Conservation (phyloP, 2,329 filamentous ascomycete species). For the Exutisphaerella laricina region DNA sequence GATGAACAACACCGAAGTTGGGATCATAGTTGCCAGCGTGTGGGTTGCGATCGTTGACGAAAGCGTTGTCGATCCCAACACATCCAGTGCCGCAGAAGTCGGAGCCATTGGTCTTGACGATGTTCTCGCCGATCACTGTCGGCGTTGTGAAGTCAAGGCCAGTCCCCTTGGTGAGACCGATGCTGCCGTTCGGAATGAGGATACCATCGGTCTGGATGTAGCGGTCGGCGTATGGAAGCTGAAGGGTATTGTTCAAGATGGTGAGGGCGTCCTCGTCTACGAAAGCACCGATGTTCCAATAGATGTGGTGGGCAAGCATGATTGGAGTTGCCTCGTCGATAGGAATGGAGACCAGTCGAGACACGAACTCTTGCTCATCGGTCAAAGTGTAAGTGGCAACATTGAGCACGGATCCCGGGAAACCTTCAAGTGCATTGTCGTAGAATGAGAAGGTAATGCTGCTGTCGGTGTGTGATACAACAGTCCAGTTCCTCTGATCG, state of each 20-base stretch:
- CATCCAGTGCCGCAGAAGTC: slow-evolving; percentile 66
- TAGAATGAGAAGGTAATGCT: slow-evolving; percentile 71
- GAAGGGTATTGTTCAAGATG: slow-evolving; percentile 65
- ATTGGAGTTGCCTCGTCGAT: slow-evolving; percentile 74
- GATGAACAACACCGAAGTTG: slow-evolving; percentile 23
- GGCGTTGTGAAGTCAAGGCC: slow-evolving; percentile 27
- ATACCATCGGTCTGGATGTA: slow-evolving; percentile 28
- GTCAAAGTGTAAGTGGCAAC: slow-evolving; percentile 68
- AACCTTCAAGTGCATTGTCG: slow-evolving; percentile 67
- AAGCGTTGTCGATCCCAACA: slow-evolving; percentile 69
- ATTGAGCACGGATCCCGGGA: slow-evolving; percentile 70
- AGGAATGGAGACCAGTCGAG: slow-evolving; percentile 65
- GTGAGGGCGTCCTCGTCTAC: slow-evolving; percentile 63
- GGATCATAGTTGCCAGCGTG: slow-evolving; percentile 23
- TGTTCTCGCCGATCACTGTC: slow-evolving; percentile 23
- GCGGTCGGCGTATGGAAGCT: slow-evolving; percentile 58
- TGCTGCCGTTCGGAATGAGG: slow-evolving; percentile 33
- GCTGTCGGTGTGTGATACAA: slow-evolving; percentile 59
- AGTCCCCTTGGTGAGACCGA: slow-evolving; percentile 38
- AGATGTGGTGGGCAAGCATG: slow-evolving; percentile 70
- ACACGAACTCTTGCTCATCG: slow-evolving; percentile 59
- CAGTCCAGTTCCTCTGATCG: slow-evolving; percentile 69
- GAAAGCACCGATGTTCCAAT: slow-evolving; percentile 81
- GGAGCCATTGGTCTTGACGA: slow-evolving; percentile 22
- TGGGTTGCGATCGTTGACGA: slow-evolving; percentile 25